Conservation (phyloP, 1,139 yeast species). For the Pneumocystis jirovecii region DNA sequence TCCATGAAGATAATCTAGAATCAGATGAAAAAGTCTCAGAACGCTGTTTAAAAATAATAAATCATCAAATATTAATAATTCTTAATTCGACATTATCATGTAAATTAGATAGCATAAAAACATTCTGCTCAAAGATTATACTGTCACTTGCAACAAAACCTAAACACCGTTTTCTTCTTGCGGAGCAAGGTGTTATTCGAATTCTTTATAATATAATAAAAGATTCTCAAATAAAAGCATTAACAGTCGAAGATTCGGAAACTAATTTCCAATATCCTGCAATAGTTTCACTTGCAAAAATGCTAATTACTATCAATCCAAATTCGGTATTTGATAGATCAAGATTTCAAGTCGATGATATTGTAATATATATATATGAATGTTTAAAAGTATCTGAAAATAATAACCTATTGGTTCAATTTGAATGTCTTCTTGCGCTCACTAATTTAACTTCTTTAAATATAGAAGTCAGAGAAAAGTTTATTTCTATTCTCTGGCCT, state of each 20-base stretch:
- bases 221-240: not conserved
- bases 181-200: not conserved
- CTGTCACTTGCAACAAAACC: not conserved
- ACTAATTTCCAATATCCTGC: not conserved
- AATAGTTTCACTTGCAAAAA: not conserved
- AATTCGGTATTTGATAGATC: not conserved
- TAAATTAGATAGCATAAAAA: not conserved
- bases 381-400: not conserved
- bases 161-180: not conserved
- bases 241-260: not conserved
- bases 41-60: not conserved
- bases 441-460: conserved; percentile 35
- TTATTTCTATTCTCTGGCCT: conserved; percentile 27
- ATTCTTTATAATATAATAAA: not conserved
- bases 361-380: not conserved
- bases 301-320: not conserved
- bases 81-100: not conserved
- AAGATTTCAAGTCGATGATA: not conserved
- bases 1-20: not conserved
- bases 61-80: not conserved
- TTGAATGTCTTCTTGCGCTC: conserved; percentile 34
- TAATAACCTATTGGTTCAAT: conserved; percentile 24
- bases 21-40: not conserved
- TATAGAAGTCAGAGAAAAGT: conserved; percentile 24
- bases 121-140: not conserved